These are phyloP conservation scores for Bassia scoparia DNA, from an alignment of 148 eudicot genomes.

Conservation along the genomic window DNA sequence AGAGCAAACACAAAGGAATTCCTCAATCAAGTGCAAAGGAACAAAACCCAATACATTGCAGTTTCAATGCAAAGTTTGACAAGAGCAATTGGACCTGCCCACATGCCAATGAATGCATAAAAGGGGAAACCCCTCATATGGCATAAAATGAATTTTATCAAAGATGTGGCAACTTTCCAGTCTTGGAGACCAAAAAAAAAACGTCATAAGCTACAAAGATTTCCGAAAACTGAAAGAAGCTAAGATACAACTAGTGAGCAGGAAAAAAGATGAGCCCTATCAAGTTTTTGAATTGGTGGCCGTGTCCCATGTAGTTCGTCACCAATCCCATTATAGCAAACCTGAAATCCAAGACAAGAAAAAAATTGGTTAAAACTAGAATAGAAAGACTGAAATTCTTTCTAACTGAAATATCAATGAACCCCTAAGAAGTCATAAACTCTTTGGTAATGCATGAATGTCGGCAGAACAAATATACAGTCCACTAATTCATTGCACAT, in stretches of 20 bases:
- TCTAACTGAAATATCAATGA: not conserved
- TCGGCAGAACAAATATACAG: not conserved
- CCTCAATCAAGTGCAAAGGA: too few relatives aligned
- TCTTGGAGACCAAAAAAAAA: not conserved
- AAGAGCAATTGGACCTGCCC: too few relatives aligned
- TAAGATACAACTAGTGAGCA: not conserved
- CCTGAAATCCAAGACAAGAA: constrained; percentile 32
- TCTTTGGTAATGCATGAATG: not conserved
- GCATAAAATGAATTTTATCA: not conserved
- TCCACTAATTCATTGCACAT: not conserved
- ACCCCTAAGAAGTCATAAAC: not conserved
- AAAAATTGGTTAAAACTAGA: not conserved
- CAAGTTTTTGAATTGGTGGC: constrained; percentile 24
- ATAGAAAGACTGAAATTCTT: not conserved
- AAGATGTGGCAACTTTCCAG: not conserved
- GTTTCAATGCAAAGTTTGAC: too few relatives aligned
- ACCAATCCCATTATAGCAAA: constrained; percentile 63
- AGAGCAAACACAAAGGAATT: too few relatives aligned
- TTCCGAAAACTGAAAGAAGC: not conserved
- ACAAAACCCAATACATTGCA: too few relatives aligned
- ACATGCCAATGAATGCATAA: too few relatives aligned
- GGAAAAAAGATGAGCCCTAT: not conserved
- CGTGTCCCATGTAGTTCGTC: constrained; percentile 51
- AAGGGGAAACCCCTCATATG: too few relatives aligned
- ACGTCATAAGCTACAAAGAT: constrained; percentile 2